Evolutionary conservation across 2,329 filamentous ascomycete genomes (phyloP), one percentile per base, ranked within the genome.

Genomic region (Penicillium vulpinum): DNA sequence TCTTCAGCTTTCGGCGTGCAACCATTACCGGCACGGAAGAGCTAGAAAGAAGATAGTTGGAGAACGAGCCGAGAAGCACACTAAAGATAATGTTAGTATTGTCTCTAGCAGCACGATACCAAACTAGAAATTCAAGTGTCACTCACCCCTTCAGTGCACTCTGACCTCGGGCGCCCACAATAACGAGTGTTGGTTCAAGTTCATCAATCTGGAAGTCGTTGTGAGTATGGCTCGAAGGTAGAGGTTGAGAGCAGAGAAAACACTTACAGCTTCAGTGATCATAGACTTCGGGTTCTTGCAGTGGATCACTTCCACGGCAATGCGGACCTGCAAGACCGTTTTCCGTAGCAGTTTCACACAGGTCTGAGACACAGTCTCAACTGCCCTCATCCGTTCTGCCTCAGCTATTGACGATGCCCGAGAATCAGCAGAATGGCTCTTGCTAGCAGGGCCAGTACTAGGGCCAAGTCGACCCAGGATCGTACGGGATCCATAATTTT

Each of bases 1-100:
- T 96, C 47, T 90, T 83, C 41, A 97, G 81, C 56, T 90, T 88
- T 80, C 96, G 97, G 57, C 94, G 83, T 8, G 94, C 94, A 35
- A 97, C 94, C 94, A 99, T 99, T 58, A 99, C 94, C 0, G 94
- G 94, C 16, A 96, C 92, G 2, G 91, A 96, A 62, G 91, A 96
- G 78, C 97, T 97, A 36, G 92, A 96, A 31, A 99, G 92, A 8
- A 99, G 82, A 70, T 99, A 99, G 72, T 97, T 97, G 59, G 91
- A 96, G 75, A 99, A 97, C 0, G 92, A 97, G 26, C 94, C 94
- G 29, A 99, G 83, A 59, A 99, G 88, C 22, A 97, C 93, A 70
- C 92, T 95, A 66, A 21, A 5, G 40, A 33, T 15, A n/a, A 24
- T 16, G 46, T 64, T 51, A 67, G 58, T 16, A 48, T 40, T n/a